Base-by-base conservation (phyloP, 1,284 basidiomycete species). In the Ganoderma lucidum region DNA sequence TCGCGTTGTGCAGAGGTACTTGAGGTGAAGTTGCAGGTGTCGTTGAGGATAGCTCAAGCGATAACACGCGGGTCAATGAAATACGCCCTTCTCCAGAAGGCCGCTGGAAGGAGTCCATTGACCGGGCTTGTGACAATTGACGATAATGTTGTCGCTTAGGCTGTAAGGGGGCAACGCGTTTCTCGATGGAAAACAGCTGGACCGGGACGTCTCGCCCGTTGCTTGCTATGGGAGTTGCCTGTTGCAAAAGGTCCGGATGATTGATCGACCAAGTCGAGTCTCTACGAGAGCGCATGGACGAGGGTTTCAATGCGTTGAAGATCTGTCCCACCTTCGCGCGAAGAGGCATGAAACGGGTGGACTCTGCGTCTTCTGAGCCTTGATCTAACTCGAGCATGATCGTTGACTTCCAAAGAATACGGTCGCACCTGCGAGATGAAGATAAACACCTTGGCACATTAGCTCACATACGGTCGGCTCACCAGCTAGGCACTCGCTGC, bases 401-500 rank as follows among this genome's bases (percentile, higher is more conserved):
- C 0, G 90, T 93, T 1, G 90, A 86, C 78, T 93, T 94, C 88
- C 88, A 94, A 3, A 94, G 79, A 63, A 94, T 93, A 28, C 93
- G 87, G 75, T 94, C 93, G 75, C 93, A 94, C 91, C 91, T 92
- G 67, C 41, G 68, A 44, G 8, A 10, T 62, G 28, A 69, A 35
- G 65, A 19, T 64, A 14, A 64, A 39, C 69, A 28, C 23, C 10
- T 42, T 39, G 14, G 42, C 42, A 44, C 19, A 28, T 6, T 8
- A 14, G 14, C 42, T 39, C 32, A 35, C 28, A 32, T 55, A 65
- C 6, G 39, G 23, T 9, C 17, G 19, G 79, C 85, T 68, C 70
- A 92, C 93, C 93, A 94, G 76, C 92, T 93, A 3, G 93, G 93
- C 39, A 94, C 93, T n/a, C 93, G 88, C 75, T 89, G 87, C 80